These are phyloP conservation scores for Fusarium guadeloupense DNA, from an alignment of 2,329 filamentous ascomycete species.

Conservation along the genomic window DNA sequence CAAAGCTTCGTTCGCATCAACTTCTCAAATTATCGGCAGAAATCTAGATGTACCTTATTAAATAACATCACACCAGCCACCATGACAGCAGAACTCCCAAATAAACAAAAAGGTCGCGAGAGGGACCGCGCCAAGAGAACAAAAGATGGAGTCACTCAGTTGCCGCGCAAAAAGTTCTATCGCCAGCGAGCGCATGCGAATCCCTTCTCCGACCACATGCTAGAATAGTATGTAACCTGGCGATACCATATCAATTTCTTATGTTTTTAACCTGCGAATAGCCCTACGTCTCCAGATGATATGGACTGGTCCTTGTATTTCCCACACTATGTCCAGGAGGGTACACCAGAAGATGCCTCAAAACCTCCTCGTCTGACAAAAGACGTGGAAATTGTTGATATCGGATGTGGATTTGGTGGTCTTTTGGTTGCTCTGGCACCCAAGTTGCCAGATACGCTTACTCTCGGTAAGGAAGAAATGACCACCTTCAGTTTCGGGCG, in stretches of 20 bases:
- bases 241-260: neutral
- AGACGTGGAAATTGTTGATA: constrained; percentile 91
- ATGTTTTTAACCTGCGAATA: constrained; percentile 50
- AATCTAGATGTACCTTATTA: constrained; percentile 1
- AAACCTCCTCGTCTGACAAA: constrained; percentile 54
- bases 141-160: constrained; percentile 63
- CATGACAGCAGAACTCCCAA: constrained; percentile 48
- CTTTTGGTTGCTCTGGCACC: constrained; percentile 87
- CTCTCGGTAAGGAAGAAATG: constrained; percentile 78
- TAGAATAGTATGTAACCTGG: constrained; percentile 75
- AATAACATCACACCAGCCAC: constrained; percentile 11
- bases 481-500: neutral
- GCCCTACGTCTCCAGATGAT: constrained; percentile 77
- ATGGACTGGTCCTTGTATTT: constrained; percentile 95
- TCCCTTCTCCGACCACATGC: constrained; percentile 92
- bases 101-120: constrained; percentile 72
- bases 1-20: constrained; percentile 20
- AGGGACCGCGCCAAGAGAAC: constrained; percentile 67
- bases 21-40: constrained; percentile 25
- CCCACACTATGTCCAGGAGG: constrained; percentile 71
- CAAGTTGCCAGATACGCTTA: constrained; percentile 79
- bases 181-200: constrained; percentile 97
- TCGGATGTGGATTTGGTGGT: constrained; percentile 96
- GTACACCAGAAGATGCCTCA: constrained; percentile 45
- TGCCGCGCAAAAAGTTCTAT: constrained; percentile 96